Evolutionary conservation across 768 basidiomycete species (phyloP).

Genomic region (Tephrocybe sp.): DNA sequence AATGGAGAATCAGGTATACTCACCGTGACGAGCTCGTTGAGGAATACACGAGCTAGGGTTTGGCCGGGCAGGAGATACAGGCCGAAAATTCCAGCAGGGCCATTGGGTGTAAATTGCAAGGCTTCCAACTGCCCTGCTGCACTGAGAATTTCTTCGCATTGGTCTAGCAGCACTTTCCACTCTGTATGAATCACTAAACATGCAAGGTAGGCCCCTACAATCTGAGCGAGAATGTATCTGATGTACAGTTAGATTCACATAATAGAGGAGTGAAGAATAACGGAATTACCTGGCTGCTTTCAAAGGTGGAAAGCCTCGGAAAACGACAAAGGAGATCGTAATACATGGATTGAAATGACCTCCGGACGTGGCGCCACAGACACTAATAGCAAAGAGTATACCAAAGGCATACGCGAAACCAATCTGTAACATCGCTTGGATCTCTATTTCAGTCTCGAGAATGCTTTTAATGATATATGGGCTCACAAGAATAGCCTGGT

Average conservation of each 20-base stretch:
- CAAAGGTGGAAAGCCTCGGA: conserved; percentile 49
- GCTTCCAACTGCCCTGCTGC: conserved; percentile 22
- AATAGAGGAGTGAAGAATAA: background rate
- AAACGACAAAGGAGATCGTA: conserved; percentile 52
- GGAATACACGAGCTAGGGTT: conserved; percentile 42
- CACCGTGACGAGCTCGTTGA: conserved; percentile 59
- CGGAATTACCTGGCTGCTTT: conserved; percentile 48
- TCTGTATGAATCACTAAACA: conserved; percentile 60
- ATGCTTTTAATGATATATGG: background rate
- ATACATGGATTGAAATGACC: conserved; percentile 69
- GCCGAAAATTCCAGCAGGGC: conserved; percentile 51
- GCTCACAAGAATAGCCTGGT: conserved; percentile 50
- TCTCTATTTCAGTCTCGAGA: background rate
- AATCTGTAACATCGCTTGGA: conserved; percentile 51
- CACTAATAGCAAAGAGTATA: conserved; percentile 54
- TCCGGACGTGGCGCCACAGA: conserved; percentile 54
- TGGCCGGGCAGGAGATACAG: conserved; percentile 45
- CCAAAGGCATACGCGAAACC: conserved; percentile 60
- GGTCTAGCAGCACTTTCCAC: conserved; percentile 50
- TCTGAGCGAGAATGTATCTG: conserved; percentile 67
- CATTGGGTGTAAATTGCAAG: conserved; percentile 35
- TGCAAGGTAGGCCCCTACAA: conserved; percentile 64
- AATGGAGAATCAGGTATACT: conserved; percentile 17
- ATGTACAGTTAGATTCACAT: background rate
- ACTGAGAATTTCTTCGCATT: conserved; percentile 29